A percentile compares a stretch with the other conserved stretches of the same genome.
Conservation (phyloP, 2,329 filamentous ascomycete species). For the Sporothrix globosa region DNA sequence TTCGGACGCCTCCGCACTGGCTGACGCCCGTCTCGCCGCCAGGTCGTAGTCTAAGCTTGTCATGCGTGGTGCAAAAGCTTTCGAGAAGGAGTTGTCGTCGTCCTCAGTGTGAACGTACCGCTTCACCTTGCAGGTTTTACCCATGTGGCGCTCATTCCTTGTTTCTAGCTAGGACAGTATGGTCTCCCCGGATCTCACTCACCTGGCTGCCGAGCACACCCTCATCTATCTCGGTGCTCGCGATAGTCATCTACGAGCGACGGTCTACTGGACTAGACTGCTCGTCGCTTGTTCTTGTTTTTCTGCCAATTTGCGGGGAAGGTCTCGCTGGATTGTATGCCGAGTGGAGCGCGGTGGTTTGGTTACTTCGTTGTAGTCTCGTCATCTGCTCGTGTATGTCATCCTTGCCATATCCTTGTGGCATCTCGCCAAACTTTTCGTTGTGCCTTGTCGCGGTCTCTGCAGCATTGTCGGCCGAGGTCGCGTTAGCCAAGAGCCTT, state of each 20-base stretch:
- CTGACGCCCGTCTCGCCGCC: neutral
- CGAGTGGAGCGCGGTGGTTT: neutral
- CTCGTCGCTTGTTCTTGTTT: neutral
- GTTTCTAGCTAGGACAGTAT: too few species aligned
- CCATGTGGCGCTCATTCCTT: too few species aligned
- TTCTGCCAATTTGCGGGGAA: neutral
- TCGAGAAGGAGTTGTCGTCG: too few species aligned
- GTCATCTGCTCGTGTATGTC: neutral
- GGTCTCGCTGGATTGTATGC: slow-evolving; percentile 2
- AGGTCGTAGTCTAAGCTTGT: too few species aligned
- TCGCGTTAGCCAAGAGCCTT: neutral
- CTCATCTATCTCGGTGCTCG: neutral
- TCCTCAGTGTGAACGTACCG: too few species aligned
- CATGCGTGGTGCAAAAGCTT: too few species aligned
- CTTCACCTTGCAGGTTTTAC: too few species aligned
- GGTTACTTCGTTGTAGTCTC: neutral
- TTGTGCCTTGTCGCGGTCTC: neutral
- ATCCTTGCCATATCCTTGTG: neutral
- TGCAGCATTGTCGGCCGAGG: neutral
- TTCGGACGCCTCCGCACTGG: slow-evolving; percentile 6
- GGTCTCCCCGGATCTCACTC: neutral
- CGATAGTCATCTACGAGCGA: neutral
- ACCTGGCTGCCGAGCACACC: neutral
- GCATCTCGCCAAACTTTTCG: too few species aligned
- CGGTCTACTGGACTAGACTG: neutral